Conservation (phyloP, 192 early-diverging fungal genomes). For the Funneliformis mosseae region DNA sequence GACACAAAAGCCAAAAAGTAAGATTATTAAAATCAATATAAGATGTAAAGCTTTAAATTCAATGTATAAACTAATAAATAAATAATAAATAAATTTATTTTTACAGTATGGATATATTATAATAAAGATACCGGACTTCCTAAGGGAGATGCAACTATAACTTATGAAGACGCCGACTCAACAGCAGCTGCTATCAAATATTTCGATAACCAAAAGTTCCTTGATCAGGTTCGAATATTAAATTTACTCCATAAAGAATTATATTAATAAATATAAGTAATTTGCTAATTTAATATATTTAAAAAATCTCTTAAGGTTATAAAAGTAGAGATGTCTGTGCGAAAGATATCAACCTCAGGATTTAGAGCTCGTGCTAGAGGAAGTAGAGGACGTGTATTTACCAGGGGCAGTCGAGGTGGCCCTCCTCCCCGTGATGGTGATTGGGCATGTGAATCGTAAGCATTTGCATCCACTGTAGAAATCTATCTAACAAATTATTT, state of each 20-base stretch:
- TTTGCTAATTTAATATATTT: constrained; percentile 59
- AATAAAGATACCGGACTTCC: constrained; percentile 63
- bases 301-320: constrained; percentile 47
- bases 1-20: constrained; percentile 63
- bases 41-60: no score
- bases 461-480: not conserved
- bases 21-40: not conserved
- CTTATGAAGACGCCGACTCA: constrained; percentile 74
- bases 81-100: not conserved
- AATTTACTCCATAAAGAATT: constrained; percentile 11
- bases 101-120: constrained; percentile 67
- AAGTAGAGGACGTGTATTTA: constrained; percentile 44
- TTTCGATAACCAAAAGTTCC: constrained; percentile 62
- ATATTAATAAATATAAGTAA: not conserved
- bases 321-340: constrained; percentile 64
- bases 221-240: constrained; percentile 39
- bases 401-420: constrained; percentile 44
- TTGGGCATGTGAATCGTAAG: constrained; percentile 62
- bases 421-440: constrained; percentile 58
- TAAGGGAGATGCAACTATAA: constrained; percentile 80
- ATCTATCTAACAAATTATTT: not conserved
- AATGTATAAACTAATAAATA: no score
- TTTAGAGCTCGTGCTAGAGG: constrained; percentile 50
- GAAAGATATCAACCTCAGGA: constrained; percentile 50
- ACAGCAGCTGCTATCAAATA: constrained; percentile 73